Evolutionary conservation across 768 basidiomycete genomes (phyloP).

Genomic region (Pulveroboletus sp.): DNA sequence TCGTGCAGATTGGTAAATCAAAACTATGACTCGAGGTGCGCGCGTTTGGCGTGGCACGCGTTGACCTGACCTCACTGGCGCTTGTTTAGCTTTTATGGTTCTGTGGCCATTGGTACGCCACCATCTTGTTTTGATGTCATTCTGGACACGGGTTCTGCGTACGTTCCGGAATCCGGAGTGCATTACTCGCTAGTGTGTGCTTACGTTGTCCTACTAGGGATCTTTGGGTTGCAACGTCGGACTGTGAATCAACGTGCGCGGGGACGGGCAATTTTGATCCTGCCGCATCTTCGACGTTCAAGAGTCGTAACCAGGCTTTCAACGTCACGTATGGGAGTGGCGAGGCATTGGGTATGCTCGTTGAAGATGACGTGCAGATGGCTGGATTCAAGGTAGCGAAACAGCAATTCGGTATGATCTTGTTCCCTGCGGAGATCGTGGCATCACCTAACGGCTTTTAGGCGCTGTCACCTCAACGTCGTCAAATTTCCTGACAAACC

Average conservation of each 20-base stretch:
- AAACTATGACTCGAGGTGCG: constrained; percentile 59
- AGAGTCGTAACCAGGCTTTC: constrained; percentile 33
- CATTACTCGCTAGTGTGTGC: neutral
- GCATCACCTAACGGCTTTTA: constrained; percentile 36
- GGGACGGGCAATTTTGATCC: constrained; percentile 35
- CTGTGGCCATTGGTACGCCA: constrained; percentile 44
- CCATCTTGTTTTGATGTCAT: constrained; percentile 45
- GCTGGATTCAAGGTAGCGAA: constrained; percentile 55
- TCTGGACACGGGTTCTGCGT: constrained; percentile 49
- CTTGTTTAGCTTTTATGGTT: constrained; percentile 31
- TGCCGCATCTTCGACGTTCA: constrained; percentile 35
- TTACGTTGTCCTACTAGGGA: constrained; percentile 36
- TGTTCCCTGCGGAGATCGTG: neutral
- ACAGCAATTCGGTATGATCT: constrained; percentile 55
- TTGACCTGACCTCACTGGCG: neutral
- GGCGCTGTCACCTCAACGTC: constrained; percentile 22
- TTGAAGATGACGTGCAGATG: constrained; percentile 68
- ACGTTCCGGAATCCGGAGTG: constrained; percentile 6
- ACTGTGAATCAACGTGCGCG: constrained; percentile 30
- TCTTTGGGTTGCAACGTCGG: constrained; percentile 46
- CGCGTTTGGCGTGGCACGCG: neutral
- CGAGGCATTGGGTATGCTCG: constrained; percentile 43
- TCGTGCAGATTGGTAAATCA: constrained; percentile 55
- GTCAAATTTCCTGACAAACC: constrained; percentile 44
- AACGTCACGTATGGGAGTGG: constrained; percentile 46